Base-by-base conservation (phyloP, 495 filamentous ascomycete species). In the Penicillium waksmanii region DNA sequence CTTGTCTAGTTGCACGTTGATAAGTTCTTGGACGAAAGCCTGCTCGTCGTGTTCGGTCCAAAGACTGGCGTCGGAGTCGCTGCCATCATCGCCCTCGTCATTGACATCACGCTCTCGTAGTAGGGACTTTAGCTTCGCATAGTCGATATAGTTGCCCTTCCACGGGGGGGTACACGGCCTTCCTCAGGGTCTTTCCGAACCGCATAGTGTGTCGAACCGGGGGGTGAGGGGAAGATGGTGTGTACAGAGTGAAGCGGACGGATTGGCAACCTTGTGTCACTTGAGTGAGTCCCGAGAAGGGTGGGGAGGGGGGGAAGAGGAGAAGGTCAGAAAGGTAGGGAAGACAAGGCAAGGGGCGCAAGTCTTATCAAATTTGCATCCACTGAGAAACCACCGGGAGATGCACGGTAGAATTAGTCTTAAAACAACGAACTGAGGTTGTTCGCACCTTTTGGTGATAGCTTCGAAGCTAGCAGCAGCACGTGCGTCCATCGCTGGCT, bases 11-110 rank as follows among this genome's bases (percentile, higher is more conserved):
- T 98, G 92, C 5, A 88, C 86, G 72, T 97, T 98, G 67, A 97
- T 82, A 53, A 97, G 77, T 80, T 97, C 95, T 67, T 97, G 93
- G 64, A 96, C 93, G 73, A 98, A 98, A 11, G 80, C 81, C 58
- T 88, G 88, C 79, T 98, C 95, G 74, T 98, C 95, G n/a, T 92
- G 87, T 59, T 96, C 92, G 35, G 96, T 98, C 95, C 95, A 98
- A 36, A 77, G 69, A 44, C 75, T 66, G 36, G 76, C 72, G 7
- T 85, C 83, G 7, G 78, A 77, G 52, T 82, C 78, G 55, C 77
- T 75, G 75, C 78, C 65, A 56, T 80, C 77, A 56, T 89, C 85
- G 43, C 79, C 77, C 58, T 89, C 85, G 40, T 61, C 69, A 15
- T 65, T 77, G 68, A 77, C 69, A 70, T 80, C 78, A 66, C 76